Base-by-base conservation (phyloP, 2,329 filamentous ascomycete genomes). In the Fusarium sp. region DNA sequence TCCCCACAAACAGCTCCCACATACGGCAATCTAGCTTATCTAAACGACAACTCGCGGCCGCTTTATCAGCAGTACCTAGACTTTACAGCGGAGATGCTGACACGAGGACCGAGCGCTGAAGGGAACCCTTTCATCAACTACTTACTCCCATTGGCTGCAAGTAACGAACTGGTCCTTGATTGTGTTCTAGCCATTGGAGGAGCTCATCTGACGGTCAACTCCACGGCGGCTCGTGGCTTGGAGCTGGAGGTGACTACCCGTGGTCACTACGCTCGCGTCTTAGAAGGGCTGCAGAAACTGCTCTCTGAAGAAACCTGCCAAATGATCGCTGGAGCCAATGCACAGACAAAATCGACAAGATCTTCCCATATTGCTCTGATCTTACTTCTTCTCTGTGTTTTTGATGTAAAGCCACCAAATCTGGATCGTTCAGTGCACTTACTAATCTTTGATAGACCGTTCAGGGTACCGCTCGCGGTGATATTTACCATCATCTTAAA, bases 71-170 rank as follows among this genome's bases (percentile, higher is more conserved):
- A 63, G 36, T 63, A 63, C 31, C 36, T 63, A 2, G 24, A 48
- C 26, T 6, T 26, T 2, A 63, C 60, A 7, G 60, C 60, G 1
- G 58, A 63, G 1, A 46, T 43, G 58, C 24, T 63, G 3, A 63
- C 60, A 4, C 42, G 60, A 20, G 58, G 60, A 1, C 60, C 58
- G 1, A 38, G 42, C 20, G 5, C 11, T 17, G 58, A 54, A 10
- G 60, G 58, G 6, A 63, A 63, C n/a, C 60, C 60, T 0, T 63
- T 63, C 8, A 55, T 63, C 3, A 31, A 63, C 1, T 63, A 63
- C 7, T 11, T 63, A 11, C 60, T 63, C 0, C 60, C 60, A 4
- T 48, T 63, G 31, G 60, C 60, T 7, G 17, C 36, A 9, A 43
- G n/a, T 4, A 39, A 63, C 2, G 10, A 22, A 3, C 42, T 63